phyloP scores from a whole-genome alignment of 495 filamentous ascomycete genomes.

The Neurospora discreta region DNA sequence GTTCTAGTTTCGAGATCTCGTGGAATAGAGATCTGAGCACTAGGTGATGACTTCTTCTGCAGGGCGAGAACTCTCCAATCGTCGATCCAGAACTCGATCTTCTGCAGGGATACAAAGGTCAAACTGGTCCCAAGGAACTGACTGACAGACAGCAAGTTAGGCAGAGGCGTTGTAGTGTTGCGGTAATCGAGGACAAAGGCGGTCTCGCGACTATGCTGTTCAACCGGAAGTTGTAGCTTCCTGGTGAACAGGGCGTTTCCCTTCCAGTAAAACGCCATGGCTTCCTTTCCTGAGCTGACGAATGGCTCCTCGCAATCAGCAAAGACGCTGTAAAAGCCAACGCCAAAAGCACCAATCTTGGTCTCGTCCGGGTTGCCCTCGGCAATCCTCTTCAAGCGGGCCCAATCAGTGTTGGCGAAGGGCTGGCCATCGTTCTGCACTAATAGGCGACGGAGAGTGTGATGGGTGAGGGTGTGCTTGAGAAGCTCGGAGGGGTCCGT shows the following conservation, averaged over 20 bases:
- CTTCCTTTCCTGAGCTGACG: conserved; percentile 77
- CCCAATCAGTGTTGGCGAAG: conserved; percentile 85
- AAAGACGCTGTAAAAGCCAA: conserved; percentile 98
- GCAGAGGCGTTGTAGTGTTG: conserved; percentile 73
- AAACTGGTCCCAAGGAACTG: conserved; percentile 91
- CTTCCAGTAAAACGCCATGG: conserved; percentile 99
- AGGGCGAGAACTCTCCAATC: conserved; percentile 69
- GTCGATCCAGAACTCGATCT: conserved; percentile 84
- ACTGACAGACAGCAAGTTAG: conserved; percentile 69
- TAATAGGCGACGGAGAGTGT: conserved; percentile 70
- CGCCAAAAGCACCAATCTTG: conserved; percentile 97
- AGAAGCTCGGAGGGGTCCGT: conserved; percentile 57
- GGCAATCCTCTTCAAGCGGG: conserved; percentile 85
- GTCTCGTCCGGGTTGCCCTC: conserved; percentile 98
- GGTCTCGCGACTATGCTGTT: conserved; percentile 55
- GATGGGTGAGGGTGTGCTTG: conserved; percentile 71
- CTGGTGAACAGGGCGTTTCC: conserved; percentile 88
- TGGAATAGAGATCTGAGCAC: conserved; percentile 59
- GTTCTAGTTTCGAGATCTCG: conserved; percentile 71
- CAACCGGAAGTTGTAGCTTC: conserved; percentile 54
- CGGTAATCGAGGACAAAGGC: conserved; percentile 89
- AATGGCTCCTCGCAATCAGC: conserved; percentile 97
- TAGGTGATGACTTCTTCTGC: conserved; percentile 73
- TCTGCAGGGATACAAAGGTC: conserved; percentile 84
- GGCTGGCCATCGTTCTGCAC: conserved; percentile 83